A percentile compares a stretch with the other conserved stretches of the same genome.
Evolutionary conservation across 352 stramenopile species (phyloP).

Genomic region (Hyphochytrium catenoides): DNA sequence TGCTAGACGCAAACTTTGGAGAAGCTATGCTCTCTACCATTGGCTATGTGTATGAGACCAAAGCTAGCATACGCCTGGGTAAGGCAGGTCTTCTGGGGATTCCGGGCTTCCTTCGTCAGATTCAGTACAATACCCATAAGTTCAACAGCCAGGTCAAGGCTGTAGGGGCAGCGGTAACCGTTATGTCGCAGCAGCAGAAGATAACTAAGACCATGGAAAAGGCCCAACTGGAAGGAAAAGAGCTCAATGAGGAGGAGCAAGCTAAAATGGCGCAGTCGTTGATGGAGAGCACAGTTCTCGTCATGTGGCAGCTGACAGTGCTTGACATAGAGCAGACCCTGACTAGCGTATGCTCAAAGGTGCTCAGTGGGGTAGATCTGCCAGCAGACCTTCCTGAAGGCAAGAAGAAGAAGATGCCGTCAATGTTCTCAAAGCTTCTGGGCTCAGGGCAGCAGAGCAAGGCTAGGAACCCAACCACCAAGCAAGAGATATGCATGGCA

Average conservation of each 20-base stretch:
- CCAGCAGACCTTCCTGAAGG: too few species aligned
- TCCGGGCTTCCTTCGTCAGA: conserved; percentile 13
- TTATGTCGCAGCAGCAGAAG: conserved; percentile 6
- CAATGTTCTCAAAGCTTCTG: too few species aligned
- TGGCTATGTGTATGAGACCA: too few species aligned
- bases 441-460: too few species aligned
- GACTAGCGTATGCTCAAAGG: conserved; percentile 23
- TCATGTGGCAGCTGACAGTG: conserved; percentile 31
- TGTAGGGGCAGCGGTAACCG: conserved; percentile 6
- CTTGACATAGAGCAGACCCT: conserved; percentile 26
- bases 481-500: too few species aligned
- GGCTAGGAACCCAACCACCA: too few species aligned
- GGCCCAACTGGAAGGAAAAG: conserved; percentile 4
- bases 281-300: conserved; percentile 14
- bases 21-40: too few species aligned
- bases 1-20: too few species aligned
- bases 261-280: conserved; percentile 5
- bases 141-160: conserved; percentile 10
- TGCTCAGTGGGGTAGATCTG: too few species aligned
- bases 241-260: conserved; percentile 9
- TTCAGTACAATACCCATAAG: conserved; percentile 10
- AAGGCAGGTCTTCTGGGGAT: conserved; percentile 11
- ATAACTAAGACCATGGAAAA: conserved; percentile 11
- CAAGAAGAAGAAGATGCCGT: too few species aligned
- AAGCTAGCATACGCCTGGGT: conserved; percentile 8